Conservation (phyloP, 352 stramenopile genomes). For the Phytophthora tubulina region DNA sequence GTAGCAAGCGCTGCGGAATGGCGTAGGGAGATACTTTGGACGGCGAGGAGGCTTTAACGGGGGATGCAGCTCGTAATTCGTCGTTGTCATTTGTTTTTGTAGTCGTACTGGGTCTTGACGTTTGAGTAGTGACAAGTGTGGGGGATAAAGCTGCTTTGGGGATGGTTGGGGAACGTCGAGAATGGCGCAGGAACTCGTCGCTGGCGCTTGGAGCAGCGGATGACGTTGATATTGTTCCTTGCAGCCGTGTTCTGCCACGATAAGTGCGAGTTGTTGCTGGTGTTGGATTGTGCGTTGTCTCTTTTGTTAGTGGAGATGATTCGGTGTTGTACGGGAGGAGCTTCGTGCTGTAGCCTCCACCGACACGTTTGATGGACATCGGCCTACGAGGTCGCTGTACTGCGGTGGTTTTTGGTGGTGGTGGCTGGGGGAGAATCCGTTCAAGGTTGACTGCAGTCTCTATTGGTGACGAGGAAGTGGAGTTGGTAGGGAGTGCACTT, state of each 20-base stretch:
- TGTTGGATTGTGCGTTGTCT: not conserved
- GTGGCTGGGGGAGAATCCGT: constrained; percentile 28
- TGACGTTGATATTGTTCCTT: constrained; percentile 11
- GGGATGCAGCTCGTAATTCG: constrained; percentile 19
- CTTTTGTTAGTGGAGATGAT: constrained; percentile 7
- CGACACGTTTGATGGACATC: constrained; percentile 60
- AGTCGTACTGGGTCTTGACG: not conserved
- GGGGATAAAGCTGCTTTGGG: constrained; percentile 18
- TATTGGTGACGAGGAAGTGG: constrained; percentile 17
- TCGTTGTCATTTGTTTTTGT: constrained; percentile 7
- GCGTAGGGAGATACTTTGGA: constrained; percentile 35
- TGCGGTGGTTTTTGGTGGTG: constrained; percentile 10
- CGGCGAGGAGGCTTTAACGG: constrained; percentile 10
- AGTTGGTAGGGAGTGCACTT: constrained; percentile 16
- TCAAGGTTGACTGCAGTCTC: constrained; percentile 10
- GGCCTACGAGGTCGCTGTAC: constrained; percentile 16
- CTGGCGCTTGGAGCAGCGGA: not conserved
- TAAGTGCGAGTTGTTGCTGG: not conserved
- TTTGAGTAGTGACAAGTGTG: not conserved
- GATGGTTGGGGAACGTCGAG: constrained; percentile 19
- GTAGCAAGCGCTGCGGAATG: constrained; percentile 24
- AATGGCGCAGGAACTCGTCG: constrained; percentile 13
- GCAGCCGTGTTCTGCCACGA: not conserved
- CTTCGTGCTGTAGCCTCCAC: constrained; percentile 63
- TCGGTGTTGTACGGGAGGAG: constrained; percentile 25